Base-by-base conservation (phyloP, 768 basidiomycete genomes). In the Panellus pusillus region DNA sequence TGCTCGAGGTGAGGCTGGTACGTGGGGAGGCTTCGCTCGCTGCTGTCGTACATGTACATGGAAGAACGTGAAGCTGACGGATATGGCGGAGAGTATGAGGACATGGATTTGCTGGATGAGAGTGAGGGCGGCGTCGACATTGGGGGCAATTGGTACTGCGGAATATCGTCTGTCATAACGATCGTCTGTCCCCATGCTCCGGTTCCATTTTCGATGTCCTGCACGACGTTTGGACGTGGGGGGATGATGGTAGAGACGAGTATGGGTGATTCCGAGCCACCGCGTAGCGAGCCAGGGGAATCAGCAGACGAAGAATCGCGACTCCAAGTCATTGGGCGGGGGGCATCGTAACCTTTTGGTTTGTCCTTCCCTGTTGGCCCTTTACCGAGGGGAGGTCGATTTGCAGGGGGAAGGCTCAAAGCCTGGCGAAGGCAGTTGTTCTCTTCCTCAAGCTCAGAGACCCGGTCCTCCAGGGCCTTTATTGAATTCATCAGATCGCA, bases 281-380 rank as follows among this genome's bases (percentile, higher is more conserved):
- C 82, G 17, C 77, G 76, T 51, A 84, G 76, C 32, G 84, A 80
- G 4, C 66, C 66, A 4, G 80, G 75, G 1, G 79, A 79, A 18
- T 74, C 75, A 4, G 65, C 68, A 43, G 72, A 67, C 7, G 79
- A 79, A 0, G 79, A 78, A 24, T 72, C 78, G 37, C 72, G 73
- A 46, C 72, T 74, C 2, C 63, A 15, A 77, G 66, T 31, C 63
- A 63, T 24, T 24, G 24, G 6, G 24, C 24, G 6, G 24, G 24
- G 6, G 24, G 24, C 24, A 24, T 82, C 79, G n/a, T 72, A 71
- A 7, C 67, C 47, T 62, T 78, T 89, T 45, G 87, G 85, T 65
- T 83, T 91, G 68, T 93, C 91, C 69, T 91, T 91, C 31, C 91
- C 91, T 0, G 91, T 93, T 24, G 91, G 91, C 43, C 91, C 91